phyloP scores from a whole-genome alignment of 1,284 basidiomycete species.

The Ceratobasidium sp. region DNA sequence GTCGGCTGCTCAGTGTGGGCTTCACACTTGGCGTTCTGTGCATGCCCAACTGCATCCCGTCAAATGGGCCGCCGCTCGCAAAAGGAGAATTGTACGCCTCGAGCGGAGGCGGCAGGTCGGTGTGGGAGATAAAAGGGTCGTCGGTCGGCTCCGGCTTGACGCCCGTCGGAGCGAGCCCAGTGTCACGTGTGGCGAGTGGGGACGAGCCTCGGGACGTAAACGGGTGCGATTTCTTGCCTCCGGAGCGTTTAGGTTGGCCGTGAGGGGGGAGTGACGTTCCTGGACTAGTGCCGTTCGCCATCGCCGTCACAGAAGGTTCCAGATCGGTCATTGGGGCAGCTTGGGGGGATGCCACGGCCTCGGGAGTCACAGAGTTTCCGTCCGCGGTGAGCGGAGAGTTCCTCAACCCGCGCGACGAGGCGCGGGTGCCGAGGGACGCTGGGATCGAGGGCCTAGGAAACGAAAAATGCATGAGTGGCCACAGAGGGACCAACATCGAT shows the following conservation, averaged over 20 bases:
- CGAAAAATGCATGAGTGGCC: constrained; percentile 6
- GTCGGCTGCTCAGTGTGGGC: constrained; percentile 8
- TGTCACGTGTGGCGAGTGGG: constrained; percentile 39
- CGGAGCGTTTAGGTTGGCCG: constrained; percentile 26
- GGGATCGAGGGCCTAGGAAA: constrained; percentile 30
- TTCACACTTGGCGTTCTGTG: constrained; percentile 13
- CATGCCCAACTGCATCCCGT: constrained; percentile 4
- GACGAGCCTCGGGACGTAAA: constrained; percentile 2
- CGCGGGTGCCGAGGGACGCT: constrained; percentile 17
- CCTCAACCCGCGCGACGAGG: constrained; percentile 22
- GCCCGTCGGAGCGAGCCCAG: constrained; percentile 7
- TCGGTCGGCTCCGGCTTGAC: constrained; percentile 42
- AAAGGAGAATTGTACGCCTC: constrained; percentile 11
- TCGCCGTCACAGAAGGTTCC: constrained; percentile 36
- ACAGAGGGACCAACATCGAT: neutral
- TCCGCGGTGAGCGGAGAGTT: constrained; percentile 36
- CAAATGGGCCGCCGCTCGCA: neutral
- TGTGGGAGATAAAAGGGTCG: constrained; percentile 43
- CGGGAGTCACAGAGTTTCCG: constrained; percentile 27
- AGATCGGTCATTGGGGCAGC: constrained; percentile 37
- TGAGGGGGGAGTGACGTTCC: constrained; percentile 14
- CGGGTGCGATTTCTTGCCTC: constrained; percentile 38
- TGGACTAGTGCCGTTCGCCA: constrained; percentile 20
- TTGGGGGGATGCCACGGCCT: constrained; percentile 22
- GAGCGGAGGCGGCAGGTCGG: constrained; percentile 17